Conservation (phyloP, 2,329 filamentous ascomycete genomes). For the Neofusicoccum ribis region DNA sequence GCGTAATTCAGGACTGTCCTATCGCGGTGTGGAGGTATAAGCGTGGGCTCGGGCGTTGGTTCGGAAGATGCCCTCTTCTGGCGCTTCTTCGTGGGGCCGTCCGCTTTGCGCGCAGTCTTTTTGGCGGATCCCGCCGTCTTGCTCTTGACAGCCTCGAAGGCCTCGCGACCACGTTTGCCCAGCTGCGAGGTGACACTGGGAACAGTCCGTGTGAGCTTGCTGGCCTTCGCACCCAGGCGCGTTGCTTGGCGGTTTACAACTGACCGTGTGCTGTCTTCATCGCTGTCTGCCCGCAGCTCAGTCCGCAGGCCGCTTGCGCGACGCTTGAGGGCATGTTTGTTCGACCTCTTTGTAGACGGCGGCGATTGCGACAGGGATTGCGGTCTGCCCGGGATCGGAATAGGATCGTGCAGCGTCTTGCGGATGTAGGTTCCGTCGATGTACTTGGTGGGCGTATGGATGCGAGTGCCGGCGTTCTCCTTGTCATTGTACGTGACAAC, state of each 20-base stretch:
- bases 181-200: background rate
- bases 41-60: background rate
- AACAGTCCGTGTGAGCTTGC: background rate
- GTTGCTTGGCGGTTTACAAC: background rate
- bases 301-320: constrained; percentile 1
- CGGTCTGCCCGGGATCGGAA: background rate
- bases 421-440: constrained; percentile 27
- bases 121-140: constrained; percentile 25
- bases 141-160: constrained; percentile 40
- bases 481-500: constrained; percentile 67
- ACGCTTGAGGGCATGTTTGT: background rate
- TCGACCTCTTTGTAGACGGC: background rate
- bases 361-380: background rate
- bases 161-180: constrained; percentile 30
- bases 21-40: constrained; percentile 20
- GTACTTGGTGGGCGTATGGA: constrained; percentile 55
- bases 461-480: constrained; percentile 61
- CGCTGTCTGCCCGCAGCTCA: constrained; percentile 1
- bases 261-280: background rate
- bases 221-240: background rate
- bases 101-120: constrained; percentile 48
- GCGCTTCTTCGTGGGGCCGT: background rate
- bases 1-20: constrained; percentile 32
- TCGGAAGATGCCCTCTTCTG: constrained; percentile 10
- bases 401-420: constrained; percentile 26